These are phyloP conservation scores for Backusella macrospora DNA, from an alignment of 192 early-diverging fungal species.

Conservation along the genomic window DNA sequence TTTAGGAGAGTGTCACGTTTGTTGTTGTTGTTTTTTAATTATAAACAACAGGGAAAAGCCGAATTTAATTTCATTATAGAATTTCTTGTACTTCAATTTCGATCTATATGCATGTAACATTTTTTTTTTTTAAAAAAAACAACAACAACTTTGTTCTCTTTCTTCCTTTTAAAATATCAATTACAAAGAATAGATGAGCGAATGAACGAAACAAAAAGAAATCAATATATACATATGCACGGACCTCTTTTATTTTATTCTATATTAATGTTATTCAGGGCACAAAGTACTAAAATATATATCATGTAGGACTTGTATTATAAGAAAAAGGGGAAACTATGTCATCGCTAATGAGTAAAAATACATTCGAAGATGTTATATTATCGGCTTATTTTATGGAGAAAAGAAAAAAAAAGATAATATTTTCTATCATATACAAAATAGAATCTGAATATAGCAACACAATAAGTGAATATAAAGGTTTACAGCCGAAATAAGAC, in stretches of 20 bases:
- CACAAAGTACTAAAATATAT: too few species aligned
- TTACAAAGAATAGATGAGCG: too few species aligned
- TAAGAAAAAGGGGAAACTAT: not conserved
- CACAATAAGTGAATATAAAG: not conserved
- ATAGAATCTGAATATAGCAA: not conserved
- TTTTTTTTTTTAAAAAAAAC: not conserved
- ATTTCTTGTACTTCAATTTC: not conserved
- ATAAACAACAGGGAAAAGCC: slow-evolving; percentile 6
- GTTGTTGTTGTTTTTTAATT: not conserved
- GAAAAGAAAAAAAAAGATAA: not conserved
- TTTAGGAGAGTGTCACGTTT: not conserved
- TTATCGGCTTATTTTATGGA: slow-evolving; percentile 12
- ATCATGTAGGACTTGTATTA: too few species aligned
- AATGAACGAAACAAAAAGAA: too few species aligned
- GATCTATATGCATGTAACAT: not conserved
- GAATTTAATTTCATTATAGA: slow-evolving; percentile 9
- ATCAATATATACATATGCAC: too few species aligned
- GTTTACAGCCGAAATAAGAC: not conserved
- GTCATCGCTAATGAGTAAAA: not conserved
- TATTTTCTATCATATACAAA: not conserved
- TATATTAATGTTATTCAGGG: too few species aligned
- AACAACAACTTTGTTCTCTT: too few species aligned
- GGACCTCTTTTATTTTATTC: too few species aligned
- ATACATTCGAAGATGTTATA: slow-evolving; percentile 2
- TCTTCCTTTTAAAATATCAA: too few species aligned